Evolutionary conservation across 352 stramenopile species (phyloP), one percentile per base, ranked within the genome.

Genomic region (Globisporangium perplexum): DNA sequence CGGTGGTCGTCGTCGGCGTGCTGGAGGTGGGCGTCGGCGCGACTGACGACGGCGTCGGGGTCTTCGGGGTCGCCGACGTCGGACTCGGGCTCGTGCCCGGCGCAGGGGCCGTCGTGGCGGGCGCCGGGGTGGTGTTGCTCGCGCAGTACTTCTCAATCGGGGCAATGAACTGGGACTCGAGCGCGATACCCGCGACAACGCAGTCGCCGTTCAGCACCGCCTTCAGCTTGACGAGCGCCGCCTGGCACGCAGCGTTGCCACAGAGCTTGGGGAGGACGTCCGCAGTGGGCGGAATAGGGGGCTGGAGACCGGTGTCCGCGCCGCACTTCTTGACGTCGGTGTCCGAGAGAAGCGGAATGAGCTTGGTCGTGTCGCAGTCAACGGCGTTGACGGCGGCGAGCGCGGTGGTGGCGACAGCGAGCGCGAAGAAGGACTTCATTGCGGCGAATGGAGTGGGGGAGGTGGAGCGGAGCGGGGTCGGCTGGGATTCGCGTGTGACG

Each of bases 211-310:
- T 46, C 14, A 47, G 43, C 3, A 65, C 45, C 1, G 20, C 58
- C 53, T 60, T 51, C 35, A 72, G 31, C 18, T 33, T 49, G 7
- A 36, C 31, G 35, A 72, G 56, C 17, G 62, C 47, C 30, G 26
- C 35, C 46, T 60, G n/a, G 41, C 65, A 72, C 48, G 61, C 54
- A 1, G 45, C 33, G 50, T 57, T 60, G 7, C 41, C 26, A 35
- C 65, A 72, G 20, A 69, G 48, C 61, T 69, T 66, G 31, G 65
- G 38, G 20, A 66, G n/a, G 3, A 48, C 54, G 0, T 50, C 55
- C 8, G 28, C 51, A 0, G 51, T 44, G 2, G 62, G 50, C 24
- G 41, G 36, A 1, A 3, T 22, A 1, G 41, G 50, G 7, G 50
- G 41, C 26, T 4, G 20, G 42, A 20, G 72, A 24, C 43, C 74